A percentile compares a stretch with the other conserved stretches of the same genome.
Conservation (phyloP, 2,329 filamentous ascomycete genomes). For the Calonectria hongkongensis region DNA sequence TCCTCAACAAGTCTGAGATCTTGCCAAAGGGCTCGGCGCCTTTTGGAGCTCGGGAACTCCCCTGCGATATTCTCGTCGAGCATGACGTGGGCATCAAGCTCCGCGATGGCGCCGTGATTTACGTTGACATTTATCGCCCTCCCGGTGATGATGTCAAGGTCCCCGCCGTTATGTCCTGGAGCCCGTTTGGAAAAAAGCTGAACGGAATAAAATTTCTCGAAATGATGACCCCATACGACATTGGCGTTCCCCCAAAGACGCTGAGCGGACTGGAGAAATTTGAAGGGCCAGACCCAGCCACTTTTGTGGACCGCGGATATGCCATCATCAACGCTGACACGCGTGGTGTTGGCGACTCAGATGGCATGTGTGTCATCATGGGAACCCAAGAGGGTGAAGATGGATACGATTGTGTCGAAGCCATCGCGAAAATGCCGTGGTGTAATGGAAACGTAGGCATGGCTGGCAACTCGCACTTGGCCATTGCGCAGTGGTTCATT, state of each 20-base stretch:
- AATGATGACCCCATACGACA: slow-evolving; percentile 46
- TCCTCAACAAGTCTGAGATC: slow-evolving; percentile 20
- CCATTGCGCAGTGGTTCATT: slow-evolving; percentile 36
- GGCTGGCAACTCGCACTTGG: slow-evolving; percentile 40
- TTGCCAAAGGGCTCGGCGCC: slow-evolving; percentile 20
- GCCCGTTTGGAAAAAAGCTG: slow-evolving; percentile 68
- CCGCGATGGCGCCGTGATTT: slow-evolving; percentile 65
- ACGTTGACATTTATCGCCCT: slow-evolving; percentile 67
- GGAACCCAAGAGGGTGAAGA: slow-evolving; percentile 38
- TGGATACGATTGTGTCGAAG: slow-evolving; percentile 34
- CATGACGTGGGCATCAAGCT: slow-evolving; percentile 66
- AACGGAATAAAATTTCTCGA: slow-evolving; percentile 62
- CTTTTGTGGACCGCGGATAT: slow-evolving; percentile 35
- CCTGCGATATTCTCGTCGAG: slow-evolving; percentile 62
- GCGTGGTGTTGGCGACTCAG: slow-evolving; percentile 25
- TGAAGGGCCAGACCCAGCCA: slow-evolving; percentile 36
- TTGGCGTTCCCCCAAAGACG: slow-evolving; percentile 43
- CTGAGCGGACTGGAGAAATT: slow-evolving; percentile 41
- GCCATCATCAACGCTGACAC: slow-evolving; percentile 36
- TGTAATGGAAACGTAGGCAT: slow-evolving; percentile 33
- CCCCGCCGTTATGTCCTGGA: slow-evolving; percentile 67
- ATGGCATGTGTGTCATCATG: slow-evolving; percentile 31
- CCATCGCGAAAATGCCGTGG: slow-evolving; percentile 38
- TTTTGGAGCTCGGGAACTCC: slow-evolving; percentile 2
- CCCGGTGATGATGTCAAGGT: slow-evolving; percentile 59